A percentile compares a stretch with the other conserved stretches of the same genome.
These are phyloP conservation scores for Saccharum spontaneum DNA, from an alignment of 176 grass and related monocot genomes.

Conservation along the genomic window DNA sequence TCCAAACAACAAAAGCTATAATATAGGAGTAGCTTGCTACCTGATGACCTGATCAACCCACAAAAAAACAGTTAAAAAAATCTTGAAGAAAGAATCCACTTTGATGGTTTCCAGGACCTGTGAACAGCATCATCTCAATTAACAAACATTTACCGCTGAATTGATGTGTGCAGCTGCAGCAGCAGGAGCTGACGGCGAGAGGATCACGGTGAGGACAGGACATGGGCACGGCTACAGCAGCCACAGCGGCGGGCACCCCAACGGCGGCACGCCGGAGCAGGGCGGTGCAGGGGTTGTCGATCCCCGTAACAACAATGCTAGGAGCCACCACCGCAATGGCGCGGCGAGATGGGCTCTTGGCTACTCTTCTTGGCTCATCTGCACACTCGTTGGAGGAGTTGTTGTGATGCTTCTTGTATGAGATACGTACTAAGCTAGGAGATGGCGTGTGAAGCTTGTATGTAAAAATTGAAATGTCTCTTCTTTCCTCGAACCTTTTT, in stretches of 20 bases:
- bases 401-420: not conserved
- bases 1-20: not conserved
- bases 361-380: not conserved
- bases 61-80: not conserved
- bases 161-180: not conserved
- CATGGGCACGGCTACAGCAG: conserved; percentile 13
- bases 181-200: not conserved
- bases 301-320: not conserved
- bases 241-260: not conserved
- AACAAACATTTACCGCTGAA: not conserved
- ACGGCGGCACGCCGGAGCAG: not conserved
- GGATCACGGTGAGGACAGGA: conserved; percentile 2
- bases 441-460: not conserved
- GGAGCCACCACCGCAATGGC: not conserved
- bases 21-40: not conserved
- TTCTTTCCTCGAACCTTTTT: not conserved
- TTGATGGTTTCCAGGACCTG: not conserved
- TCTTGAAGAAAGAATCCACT: not conserved
- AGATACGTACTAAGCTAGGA: not conserved
- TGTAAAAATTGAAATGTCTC: not conserved
- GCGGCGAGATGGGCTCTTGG: not conserved
- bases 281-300: conserved; percentile 1
- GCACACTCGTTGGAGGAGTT: not conserved
- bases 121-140: not conserved
- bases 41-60: not conserved